These are phyloP conservation scores for Skeletonema marinoi DNA, from an alignment of 108 stramenopile genomes.

Conservation along the genomic window DNA sequence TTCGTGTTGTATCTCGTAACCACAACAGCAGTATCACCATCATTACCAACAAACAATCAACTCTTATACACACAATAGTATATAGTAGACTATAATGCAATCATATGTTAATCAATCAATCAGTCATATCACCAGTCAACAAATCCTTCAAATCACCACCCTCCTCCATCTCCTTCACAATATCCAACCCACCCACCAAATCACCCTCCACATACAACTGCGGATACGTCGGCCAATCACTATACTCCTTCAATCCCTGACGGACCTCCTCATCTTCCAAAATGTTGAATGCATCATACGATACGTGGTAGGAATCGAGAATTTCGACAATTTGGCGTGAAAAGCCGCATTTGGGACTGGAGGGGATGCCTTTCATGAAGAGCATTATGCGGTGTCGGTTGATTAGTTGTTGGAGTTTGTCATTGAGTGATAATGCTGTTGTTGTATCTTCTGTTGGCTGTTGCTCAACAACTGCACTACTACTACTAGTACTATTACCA, in stretches of 20 bases:
- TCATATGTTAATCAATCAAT: neutral
- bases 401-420: constrained; percentile 64
- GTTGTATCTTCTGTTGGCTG: constrained; percentile 3
- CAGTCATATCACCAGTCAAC: constrained; percentile 45
- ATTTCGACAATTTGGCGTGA: constrained; percentile 87
- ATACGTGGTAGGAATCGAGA: constrained; percentile 63
- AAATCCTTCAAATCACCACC: constrained; percentile 73
- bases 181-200: constrained; percentile 96
- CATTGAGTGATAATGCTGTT: constrained; percentile 44
- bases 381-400: constrained; percentile 79
- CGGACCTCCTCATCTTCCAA: constrained; percentile 91
- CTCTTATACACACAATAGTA: neutral
- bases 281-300: constrained; percentile 89
- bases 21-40: neutral
- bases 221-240: constrained; percentile 97
- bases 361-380: constrained; percentile 97
- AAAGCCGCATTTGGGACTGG: constrained; percentile 91
- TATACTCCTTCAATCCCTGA: constrained; percentile 86
- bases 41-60: neutral
- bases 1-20: neutral
- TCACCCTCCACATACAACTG: constrained; percentile 96
- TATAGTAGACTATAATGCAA: neutral
- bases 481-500: neutral
- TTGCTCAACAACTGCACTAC: neutral
- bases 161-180: constrained; percentile 92